phyloP scores from a whole-genome alignment of 805 yeast genomes.

The Huiozyma sinensis region DNA sequence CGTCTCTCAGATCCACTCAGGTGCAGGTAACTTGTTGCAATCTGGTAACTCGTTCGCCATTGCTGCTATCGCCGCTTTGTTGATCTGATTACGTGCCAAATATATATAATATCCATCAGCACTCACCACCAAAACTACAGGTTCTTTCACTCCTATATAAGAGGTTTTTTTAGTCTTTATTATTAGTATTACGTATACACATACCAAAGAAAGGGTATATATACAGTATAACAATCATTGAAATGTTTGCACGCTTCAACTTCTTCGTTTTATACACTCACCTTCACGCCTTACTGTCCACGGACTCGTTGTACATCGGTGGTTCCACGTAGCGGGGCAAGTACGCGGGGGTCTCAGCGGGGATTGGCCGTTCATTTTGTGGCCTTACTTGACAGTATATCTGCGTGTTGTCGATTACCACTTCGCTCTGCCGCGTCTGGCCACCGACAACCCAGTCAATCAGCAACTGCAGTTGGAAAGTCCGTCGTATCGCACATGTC shows the following conservation, averaged over 20 bases:
- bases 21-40: constrained; percentile 19
- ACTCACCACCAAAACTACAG: background rate
- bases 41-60: constrained; percentile 16
- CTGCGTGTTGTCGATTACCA: constrained; percentile 15
- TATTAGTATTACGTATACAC: background rate
- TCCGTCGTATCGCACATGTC: constrained; percentile 21
- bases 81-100: constrained; percentile 9
- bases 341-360: constrained; percentile 5
- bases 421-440: constrained; percentile 14
- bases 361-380: background rate
- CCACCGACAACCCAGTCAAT: constrained; percentile 21
- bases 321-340: constrained; percentile 23
- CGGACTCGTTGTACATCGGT: constrained; percentile 15
- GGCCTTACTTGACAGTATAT: constrained; percentile 13
- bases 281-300: no score
- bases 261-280: no score
- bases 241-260: background rate
- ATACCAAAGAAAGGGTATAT: no score
- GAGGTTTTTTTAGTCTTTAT: background rate
- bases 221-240: background rate
- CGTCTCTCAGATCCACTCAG: constrained; percentile 31
- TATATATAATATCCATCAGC: background rate
- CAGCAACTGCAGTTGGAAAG: constrained; percentile 20
- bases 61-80: constrained; percentile 21
- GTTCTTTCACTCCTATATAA: background rate